Conservation (phyloP, 2,329 filamentous ascomycete species). For the Ceratocystis lukuohia region DNA sequence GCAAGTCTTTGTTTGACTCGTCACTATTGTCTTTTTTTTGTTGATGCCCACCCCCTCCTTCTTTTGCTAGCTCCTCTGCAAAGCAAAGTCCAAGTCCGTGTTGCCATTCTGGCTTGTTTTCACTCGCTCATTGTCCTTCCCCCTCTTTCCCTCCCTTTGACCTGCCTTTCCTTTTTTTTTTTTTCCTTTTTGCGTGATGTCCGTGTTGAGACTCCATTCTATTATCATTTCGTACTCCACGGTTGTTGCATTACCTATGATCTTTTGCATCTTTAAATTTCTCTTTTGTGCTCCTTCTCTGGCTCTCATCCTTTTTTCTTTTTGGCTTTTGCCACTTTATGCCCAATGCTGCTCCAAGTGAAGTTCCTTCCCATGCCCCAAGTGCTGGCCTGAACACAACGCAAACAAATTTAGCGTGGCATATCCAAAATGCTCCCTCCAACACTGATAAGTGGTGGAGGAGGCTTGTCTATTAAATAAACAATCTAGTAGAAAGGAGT, state of each 20-base stretch:
- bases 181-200: background rate
- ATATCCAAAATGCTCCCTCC: background rate
- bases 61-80: no score
- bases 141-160: background rate
- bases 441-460: background rate
- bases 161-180: background rate
- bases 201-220: background rate
- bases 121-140: background rate
- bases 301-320: background rate
- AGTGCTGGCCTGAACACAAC: background rate
- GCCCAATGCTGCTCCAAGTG: background rate
- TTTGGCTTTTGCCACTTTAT: background rate
- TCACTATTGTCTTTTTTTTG: background rate
- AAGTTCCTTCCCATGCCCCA: no score
- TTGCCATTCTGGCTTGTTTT: background rate
- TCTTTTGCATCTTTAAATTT: constrained; percentile 1
- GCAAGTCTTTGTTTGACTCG: no score
- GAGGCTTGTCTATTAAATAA: background rate
- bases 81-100: no score
- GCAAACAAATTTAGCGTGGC: background rate
- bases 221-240: background rate
- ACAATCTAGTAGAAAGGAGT: no score
- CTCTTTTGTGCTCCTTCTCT: background rate
- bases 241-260: background rate
- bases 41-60: background rate